Base-by-base conservation (phyloP, 108 stramenopile species). In the Pseudonitzschia pungens region DNA sequence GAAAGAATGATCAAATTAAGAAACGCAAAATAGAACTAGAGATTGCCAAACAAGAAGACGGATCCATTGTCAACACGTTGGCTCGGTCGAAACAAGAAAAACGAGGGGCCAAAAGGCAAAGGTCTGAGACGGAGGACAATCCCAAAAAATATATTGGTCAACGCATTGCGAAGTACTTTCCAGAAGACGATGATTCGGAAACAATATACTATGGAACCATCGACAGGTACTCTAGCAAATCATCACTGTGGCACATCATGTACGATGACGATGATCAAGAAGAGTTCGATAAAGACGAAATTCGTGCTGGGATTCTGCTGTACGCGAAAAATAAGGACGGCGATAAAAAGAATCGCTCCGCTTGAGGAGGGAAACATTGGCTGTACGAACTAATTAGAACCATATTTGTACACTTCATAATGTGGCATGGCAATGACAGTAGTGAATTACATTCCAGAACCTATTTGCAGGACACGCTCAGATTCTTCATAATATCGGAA, bases 261-360 rank as follows among this genome's bases (percentile, higher is more conserved):
- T 93, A 88, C 75, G 88, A 89, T 71, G 88, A 93, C 77, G 84
- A 82, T 27, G 92, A 93, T 65, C 22, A n/a, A 21, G 92, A 90
- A 71, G 79, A 90, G 27, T 67, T 83, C 52, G 58, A 63, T 12
- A 20, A 68, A 0, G 58, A 51, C 0, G 84, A 82, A 45, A 52
- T 93, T 24, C 41, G 42, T 20, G 18, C 24, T 40, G 64, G 33
- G 20, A 41, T 65, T 21, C 36, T 43, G 14, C 64, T 65, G 6
- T 42, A 65, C 64, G 64, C 18, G 24, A 65, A 41, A 9, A 36
- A 65, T 36, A 59, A 26, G 24, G 48, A 69, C 2, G 48, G 15
- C 40, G 29, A 42, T 10, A 4, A 58, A 26, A 22, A 58, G 36
- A 36, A 6, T 5, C 36, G 36, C 6, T 36, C 36, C 6, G 2